Evolutionary conservation across 1,284 basidiomycete species (phyloP).

Genomic region (Trichosporon sp.): DNA sequence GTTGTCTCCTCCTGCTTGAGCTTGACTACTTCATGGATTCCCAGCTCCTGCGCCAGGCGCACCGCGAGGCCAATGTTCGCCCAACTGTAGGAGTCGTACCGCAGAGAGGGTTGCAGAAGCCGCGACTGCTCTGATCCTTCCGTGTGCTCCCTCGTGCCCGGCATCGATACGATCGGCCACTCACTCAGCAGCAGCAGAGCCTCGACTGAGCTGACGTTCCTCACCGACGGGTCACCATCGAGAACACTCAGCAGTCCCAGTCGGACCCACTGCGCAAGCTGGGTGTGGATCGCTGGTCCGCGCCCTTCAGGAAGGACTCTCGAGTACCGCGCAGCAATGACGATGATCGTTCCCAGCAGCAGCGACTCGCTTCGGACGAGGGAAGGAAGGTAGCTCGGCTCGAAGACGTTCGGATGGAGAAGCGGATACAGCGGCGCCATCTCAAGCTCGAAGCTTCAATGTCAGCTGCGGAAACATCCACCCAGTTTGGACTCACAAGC

Average conservation of each 20-base stretch:
- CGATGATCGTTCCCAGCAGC: constrained; percentile 27
- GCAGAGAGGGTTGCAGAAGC: constrained; percentile 24
- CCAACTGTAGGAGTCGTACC: constrained; percentile 30
- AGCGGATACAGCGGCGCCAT: constrained; percentile 31
- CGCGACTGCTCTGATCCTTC: constrained; percentile 20
- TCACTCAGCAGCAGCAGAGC: constrained; percentile 30
- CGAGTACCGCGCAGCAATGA: constrained; percentile 27
- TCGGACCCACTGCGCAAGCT: constrained; percentile 27
- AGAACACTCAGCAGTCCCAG: constrained; percentile 21
- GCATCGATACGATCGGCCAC: constrained; percentile 29
- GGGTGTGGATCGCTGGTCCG: constrained; percentile 11
- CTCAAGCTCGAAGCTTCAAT: constrained; percentile 24
- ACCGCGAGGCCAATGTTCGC: constrained; percentile 27
- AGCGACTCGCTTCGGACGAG: constrained; percentile 24
- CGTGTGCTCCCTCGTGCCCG: not conserved
- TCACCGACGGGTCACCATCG: constrained; percentile 26
- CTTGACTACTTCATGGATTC: constrained; percentile 28
- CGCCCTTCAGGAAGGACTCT: constrained; percentile 19
- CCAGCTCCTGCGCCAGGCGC: constrained; percentile 29
- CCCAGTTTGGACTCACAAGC: constrained; percentile 17
- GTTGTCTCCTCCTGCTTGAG: not conserved
- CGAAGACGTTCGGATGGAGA: constrained; percentile 23
- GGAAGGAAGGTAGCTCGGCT: constrained; percentile 24
- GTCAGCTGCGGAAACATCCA: not conserved
- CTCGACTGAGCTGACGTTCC: constrained; percentile 25